Base-by-base conservation (phyloP, 176 grass and related monocot genomes). In the Oropetium thomaeum region DNA sequence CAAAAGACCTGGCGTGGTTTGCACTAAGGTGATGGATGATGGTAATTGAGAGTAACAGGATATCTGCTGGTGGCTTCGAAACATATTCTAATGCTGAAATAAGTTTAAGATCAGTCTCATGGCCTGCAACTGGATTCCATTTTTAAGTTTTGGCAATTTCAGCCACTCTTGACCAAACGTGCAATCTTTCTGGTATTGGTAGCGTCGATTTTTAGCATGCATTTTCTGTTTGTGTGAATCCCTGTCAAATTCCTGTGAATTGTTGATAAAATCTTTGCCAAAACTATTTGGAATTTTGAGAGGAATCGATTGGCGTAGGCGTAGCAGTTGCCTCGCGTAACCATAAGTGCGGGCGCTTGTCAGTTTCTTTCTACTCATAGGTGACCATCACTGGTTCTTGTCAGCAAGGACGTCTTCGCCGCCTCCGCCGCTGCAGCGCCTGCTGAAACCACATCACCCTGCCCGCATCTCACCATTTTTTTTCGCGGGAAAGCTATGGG, bases 11-110 rank as follows among this genome's bases (percentile, higher is more conserved):
- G 15, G 32, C 33, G 32, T 62, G 78, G 30, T 38, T 49, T 80
- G 79, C 79, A 72, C 79, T 49, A 38, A 71, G 78, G 62, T 73
- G 51, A 72, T 72, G 79, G 23, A 53, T 62, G 68, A 72, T 73
- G 32, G 2, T 11, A 81, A 11, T 41, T 41, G 79, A 72, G 79
- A 41, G 43, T 39, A 72, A 59, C 77, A 59, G 57, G 44, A 63
- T 64, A 81, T 64, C 58, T 13, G 8, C 12, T 70, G 67, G 71
- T 71, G 9, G 67, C 15, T n/a, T 62, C 17, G 8, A 80, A 48
- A 5, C 52, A 79, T 59, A 70, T 79, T 70, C 22, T 59, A 69
- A 8, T 79, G 38, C 15, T 69, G 30, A 37, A 70, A 23, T 62
- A 12, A 59, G 10, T n/a, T 44, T 13, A 31, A 47, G 38, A 44